These are phyloP conservation scores for Nissolia schottii DNA, from an alignment of 306 rosid species.

Conservation along the genomic window DNA sequence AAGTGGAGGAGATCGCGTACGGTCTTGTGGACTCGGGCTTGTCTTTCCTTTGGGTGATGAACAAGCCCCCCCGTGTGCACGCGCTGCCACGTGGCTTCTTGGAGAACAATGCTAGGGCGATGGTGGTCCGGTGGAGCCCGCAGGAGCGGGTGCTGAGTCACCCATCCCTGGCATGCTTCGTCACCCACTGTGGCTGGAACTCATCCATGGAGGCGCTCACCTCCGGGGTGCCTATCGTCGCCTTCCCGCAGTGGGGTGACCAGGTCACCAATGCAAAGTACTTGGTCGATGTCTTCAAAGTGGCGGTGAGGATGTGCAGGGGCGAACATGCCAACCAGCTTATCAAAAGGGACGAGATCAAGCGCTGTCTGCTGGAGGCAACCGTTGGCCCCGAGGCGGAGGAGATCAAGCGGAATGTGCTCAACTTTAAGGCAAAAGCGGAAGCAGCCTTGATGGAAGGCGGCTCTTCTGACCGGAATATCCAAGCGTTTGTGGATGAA, in stretches of 20 bases:
- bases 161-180: conserved; percentile 37
- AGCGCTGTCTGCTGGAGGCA: conserved; percentile 40
- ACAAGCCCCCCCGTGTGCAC: conserved; percentile 7
- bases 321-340: conserved; percentile 28
- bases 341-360: conserved; percentile 31
- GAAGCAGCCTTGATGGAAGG: conserved; percentile 33
- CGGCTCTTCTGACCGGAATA: conserved; percentile 43
- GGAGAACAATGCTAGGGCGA: conserved; percentile 37
- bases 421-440: conserved; percentile 34
- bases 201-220: conserved; percentile 50
- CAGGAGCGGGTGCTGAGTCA: conserved; percentile 44
- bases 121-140: conserved; percentile 43
- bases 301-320: conserved; percentile 35
- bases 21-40: conserved; percentile 39
- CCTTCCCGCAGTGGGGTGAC: conserved; percentile 57
- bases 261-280: conserved; percentile 52
- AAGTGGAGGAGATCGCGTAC: conserved; percentile 45
- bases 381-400: conserved; percentile 21
- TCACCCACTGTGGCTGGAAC: conserved; percentile 72
- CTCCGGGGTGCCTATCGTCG: conserved; percentile 41
- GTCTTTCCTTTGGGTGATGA: conserved; percentile 45
- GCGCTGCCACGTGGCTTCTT: conserved; percentile 29
- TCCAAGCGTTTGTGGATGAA: conserved; percentile 39
- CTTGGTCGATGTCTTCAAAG: conserved; percentile 31
- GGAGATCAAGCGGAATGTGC: conserved; percentile 30